Percentiles rank a stretch among this genome's conserved stretches.
Conservation (phyloP, 257 asterid genomes). For the Pogostemon cablin region DNA sequence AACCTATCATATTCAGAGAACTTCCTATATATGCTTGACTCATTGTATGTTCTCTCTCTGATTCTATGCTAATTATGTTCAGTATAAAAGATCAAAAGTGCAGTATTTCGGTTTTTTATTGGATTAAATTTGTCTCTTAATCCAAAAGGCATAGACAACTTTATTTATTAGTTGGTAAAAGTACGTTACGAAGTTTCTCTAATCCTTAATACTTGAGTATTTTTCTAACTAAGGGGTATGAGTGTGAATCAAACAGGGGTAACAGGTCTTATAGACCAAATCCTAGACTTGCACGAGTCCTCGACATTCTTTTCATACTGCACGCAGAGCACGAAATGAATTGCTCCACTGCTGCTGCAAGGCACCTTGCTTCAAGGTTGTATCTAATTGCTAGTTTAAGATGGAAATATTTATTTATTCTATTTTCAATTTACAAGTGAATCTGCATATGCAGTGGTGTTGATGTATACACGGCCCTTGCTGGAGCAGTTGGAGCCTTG, state of each 20-base stretch:
- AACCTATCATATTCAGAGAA: slow-evolving; percentile 93
- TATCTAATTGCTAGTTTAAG: slow-evolving; percentile 29
- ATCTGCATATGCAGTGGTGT: slow-evolving; percentile 76
- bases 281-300: slow-evolving; percentile 96
- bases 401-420: slow-evolving; percentile 20
- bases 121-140: slow-evolving; percentile 13
- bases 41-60: slow-evolving; percentile 64
- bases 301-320: slow-evolving; percentile 88
- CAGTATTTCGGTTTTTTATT: not conserved
- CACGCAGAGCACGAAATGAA: slow-evolving; percentile 99
- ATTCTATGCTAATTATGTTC: not conserved
- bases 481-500: slow-evolving; percentile 99
- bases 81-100: not conserved
- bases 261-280: slow-evolving; percentile 89
- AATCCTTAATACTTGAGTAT: slow-evolving; percentile 23
- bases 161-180: not conserved
- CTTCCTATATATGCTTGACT: slow-evolving; percentile 98
- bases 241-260: slow-evolving; percentile 65
- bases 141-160: slow-evolving; percentile 1
- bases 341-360: slow-evolving; percentile 98
- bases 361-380: slow-evolving; percentile 98
- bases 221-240: slow-evolving; percentile 34
- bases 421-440: slow-evolving; percentile 21
- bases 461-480: slow-evolving; percentile 95
- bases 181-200: slow-evolving; percentile 2